A percentile compares a stretch with the other conserved stretches of the same genome.
Conservation (phyloP, 2,329 filamentous ascomycete genomes). For the Coniochaeta sp. region DNA sequence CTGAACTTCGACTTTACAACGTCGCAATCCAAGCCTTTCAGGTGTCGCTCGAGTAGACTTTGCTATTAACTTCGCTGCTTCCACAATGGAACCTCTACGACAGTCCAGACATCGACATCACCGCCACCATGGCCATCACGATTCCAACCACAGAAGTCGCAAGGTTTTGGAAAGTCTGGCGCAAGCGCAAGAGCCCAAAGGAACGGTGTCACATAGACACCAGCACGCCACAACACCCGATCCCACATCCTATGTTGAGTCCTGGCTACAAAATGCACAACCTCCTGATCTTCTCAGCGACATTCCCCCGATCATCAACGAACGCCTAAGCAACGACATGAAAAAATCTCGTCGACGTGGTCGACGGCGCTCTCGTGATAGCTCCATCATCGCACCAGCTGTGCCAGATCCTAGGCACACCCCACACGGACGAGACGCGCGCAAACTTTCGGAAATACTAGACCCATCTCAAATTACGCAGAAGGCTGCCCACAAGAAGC, state of each 20-base stretch:
- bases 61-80: neutral
- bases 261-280: neutral
- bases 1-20: no score
- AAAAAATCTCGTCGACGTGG: neutral
- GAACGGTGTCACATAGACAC: neutral
- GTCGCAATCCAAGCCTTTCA: no score
- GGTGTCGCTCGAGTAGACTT: neutral
- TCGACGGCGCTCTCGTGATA: neutral
- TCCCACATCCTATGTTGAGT: neutral
- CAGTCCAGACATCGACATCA: neutral
- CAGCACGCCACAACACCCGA: neutral
- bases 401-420: neutral
- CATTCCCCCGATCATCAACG: no score
- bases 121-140: neutral
- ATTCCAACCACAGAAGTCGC: neutral
- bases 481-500: slow-evolving; percentile 5
- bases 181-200: neutral
- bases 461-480: neutral
- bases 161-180: neutral
- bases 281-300: neutral
- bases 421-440: neutral
- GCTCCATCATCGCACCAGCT: neutral
- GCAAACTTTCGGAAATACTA: neutral
- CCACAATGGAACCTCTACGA: neutral
- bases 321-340: slow-evolving; percentile 10